These are phyloP conservation scores for Tillandsia fasciculata DNA, from an alignment of 176 grass and related monocot species.

Conservation along the genomic window DNA sequence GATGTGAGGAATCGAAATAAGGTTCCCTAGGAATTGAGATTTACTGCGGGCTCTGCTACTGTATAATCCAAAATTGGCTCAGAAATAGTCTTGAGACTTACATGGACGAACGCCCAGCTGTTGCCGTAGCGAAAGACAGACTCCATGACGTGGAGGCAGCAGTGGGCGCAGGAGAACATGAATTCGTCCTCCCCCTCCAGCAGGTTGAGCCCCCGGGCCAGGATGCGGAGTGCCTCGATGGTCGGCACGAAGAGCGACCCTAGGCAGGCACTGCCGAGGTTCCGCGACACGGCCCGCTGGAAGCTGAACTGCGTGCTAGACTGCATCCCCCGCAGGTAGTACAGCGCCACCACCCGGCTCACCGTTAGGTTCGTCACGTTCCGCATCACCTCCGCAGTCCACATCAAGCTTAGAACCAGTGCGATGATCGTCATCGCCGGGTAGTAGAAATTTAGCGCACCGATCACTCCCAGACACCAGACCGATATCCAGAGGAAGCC, in stretches of 20 bases:
- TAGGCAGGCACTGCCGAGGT: slow-evolving; percentile 91
- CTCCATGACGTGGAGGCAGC: slow-evolving; percentile 93
- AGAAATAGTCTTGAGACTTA: slow-evolving; percentile 11
- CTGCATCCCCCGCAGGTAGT: slow-evolving; percentile 99
- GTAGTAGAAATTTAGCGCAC: slow-evolving; percentile 65
- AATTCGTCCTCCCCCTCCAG: slow-evolving; percentile 98
- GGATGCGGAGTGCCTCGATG: slow-evolving; percentile 83
- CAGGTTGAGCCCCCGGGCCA: slow-evolving; percentile 83
- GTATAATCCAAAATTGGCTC: neutral
- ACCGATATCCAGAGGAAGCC: slow-evolving; percentile 80
- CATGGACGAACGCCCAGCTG: slow-evolving; percentile 94
- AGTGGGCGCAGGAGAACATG: slow-evolving; percentile 98
- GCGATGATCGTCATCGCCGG: slow-evolving; percentile 64
- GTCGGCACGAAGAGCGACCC: slow-evolving; percentile 83
- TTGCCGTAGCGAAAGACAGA: slow-evolving; percentile 86
- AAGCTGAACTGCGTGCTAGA: slow-evolving; percentile 85
- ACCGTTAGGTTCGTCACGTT: slow-evolving; percentile 90
- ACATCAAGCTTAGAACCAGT: slow-evolving; percentile 58
- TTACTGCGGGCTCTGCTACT: too few relatives aligned
- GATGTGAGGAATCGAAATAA: too few relatives aligned
- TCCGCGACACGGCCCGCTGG: slow-evolving; percentile 79
- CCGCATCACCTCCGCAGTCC: slow-evolving; percentile 98
- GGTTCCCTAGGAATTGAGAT: too few relatives aligned
- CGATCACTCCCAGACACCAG: slow-evolving; percentile 88
- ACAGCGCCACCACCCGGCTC: slow-evolving; percentile 87